Conservation (phyloP, 2,329 filamentous ascomycete genomes). For the Ascochyta lentis region DNA sequence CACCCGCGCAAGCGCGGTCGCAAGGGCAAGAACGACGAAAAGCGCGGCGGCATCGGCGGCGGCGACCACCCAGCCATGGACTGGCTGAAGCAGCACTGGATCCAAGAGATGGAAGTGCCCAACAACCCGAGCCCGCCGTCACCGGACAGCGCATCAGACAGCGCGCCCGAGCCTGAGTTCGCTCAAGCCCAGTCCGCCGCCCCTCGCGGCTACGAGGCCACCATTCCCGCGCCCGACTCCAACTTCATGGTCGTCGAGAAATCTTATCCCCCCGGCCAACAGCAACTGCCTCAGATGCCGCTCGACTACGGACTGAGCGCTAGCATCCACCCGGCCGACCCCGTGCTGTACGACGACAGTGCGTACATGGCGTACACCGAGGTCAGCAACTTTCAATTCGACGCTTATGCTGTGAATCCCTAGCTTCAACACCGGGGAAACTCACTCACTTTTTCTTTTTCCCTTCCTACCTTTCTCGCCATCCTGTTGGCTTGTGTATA, state of each 20-base stretch:
- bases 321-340: constrained; percentile 29
- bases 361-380: constrained; percentile 28
- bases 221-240: too few species aligned
- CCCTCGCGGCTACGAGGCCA: too few species aligned
- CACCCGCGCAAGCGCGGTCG: constrained; percentile 69
- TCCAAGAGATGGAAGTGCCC: constrained; percentile 62
- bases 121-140: constrained; percentile 29
- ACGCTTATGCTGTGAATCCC: constrained; percentile 21
- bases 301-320: constrained; percentile 20
- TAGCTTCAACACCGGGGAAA: constrained; percentile 23
- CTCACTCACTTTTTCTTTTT: constrained; percentile 6
- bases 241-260: not conserved
- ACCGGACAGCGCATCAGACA: constrained; percentile 33
- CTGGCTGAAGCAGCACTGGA: constrained; percentile 64
- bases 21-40: constrained; percentile 64
- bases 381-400: constrained; percentile 37
- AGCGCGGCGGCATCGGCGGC: constrained; percentile 66
- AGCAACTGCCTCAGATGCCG: constrained; percentile 8
- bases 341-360: constrained; percentile 25
- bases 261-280: constrained; percentile 8
- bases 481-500: too few species aligned
- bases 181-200: too few species aligned
- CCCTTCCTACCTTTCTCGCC: not conserved
- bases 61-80: constrained; percentile 69
- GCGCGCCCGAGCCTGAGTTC: constrained; percentile 4